Evolutionary conservation across 371 early-diverging fungal genomes (phyloP), one percentile per base, ranked within the genome.

Genomic region (Paraphysoderma sedebokerense): DNA sequence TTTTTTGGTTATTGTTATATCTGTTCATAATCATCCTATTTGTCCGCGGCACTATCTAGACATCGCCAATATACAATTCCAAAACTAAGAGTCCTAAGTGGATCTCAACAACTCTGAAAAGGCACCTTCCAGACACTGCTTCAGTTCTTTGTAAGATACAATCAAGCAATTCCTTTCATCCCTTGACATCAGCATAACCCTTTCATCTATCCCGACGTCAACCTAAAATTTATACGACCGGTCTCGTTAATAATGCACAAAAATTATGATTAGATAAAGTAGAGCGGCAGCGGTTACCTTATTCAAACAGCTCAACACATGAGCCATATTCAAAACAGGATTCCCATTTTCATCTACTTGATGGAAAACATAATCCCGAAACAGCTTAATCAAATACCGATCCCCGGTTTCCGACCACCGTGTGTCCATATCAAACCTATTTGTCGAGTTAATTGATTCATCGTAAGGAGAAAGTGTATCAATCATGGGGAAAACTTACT

Each of bases 341-440:
- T 70, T 58, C 3, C 91, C 92, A 26, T 72, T 63, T 33, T 86
- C 87, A 58, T 92, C 84, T 9, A 88, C 87, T 59, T 88, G 87
- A 60, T 95, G 97, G 59, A 97, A 97, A 17, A 95, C 81, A 57
- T 87, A 92, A 57, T 95, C 95, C 47, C 93, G 72, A 57, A 97
- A 93, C 26, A 97, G 68, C 60, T 89, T 91, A 48, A 93, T 78
- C 40, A 93, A 73, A 58, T 95, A 95, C 31, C 88, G 64, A 60
- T 93, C 93, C 7, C 97, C 97, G 0, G 91, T 90, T 60, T 97
- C 95, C 7, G 91, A 78, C 95, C 97, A 97, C 40, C 78, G 72
- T 4, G 86, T 78, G 59, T 92, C 92, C 66, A 79, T 70, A 36
- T 81, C 82, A 55, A 82, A 85, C 49, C 80, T 81, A 57, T 28